phyloP scores from a whole-genome alignment of 495 filamentous ascomycete genomes.

The Lasiosphaeriaceae sp. region DNA sequence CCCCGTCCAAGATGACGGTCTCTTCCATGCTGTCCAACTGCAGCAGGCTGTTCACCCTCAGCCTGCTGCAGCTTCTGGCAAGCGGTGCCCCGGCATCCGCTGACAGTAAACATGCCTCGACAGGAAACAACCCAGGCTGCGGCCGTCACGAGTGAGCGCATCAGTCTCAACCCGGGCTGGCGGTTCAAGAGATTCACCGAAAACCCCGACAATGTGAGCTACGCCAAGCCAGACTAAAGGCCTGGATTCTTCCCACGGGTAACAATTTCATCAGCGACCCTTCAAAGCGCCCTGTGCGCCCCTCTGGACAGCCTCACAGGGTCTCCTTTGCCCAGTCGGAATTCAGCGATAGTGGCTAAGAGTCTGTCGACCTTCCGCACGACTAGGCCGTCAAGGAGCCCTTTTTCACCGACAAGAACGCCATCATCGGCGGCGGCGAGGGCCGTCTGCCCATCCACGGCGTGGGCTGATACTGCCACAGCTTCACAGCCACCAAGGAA shows the following conservation, averaged over 20 bases:
- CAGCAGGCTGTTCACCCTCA: neutral
- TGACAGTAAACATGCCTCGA: neutral
- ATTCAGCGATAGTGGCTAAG: neutral
- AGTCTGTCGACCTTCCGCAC: slow-evolving; percentile 23
- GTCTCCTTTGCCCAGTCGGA: neutral
- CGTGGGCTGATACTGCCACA: slow-evolving; percentile 49
- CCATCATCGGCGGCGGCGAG: slow-evolving; percentile 51
- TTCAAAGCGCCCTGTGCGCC: slow-evolving; percentile 17
- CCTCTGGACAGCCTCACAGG: neutral
- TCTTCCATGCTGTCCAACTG: slow-evolving; percentile 29
- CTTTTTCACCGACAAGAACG: slow-evolving; percentile 27
- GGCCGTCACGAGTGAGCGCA: slow-evolving; percentile 1
- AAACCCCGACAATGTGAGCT: slow-evolving; percentile 20
- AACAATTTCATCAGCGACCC: slow-evolving; percentile 19
- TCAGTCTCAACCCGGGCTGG: slow-evolving; percentile 24
- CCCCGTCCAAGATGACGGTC: slow-evolving; percentile 10
- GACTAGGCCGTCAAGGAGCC: slow-evolving; percentile 51
- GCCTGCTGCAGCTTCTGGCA: neutral
- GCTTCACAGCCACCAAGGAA: slow-evolving; percentile 20
- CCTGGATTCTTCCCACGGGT: slow-evolving; percentile 22
- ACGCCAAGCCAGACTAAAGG: slow-evolving; percentile 16
- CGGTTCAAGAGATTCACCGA: slow-evolving; percentile 20
- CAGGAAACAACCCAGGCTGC: neutral
- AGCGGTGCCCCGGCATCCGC: neutral
- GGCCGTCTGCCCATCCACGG: slow-evolving; percentile 52